Conservation (phyloP, 805 yeast species). For the Candida cerambycidarum region DNA sequence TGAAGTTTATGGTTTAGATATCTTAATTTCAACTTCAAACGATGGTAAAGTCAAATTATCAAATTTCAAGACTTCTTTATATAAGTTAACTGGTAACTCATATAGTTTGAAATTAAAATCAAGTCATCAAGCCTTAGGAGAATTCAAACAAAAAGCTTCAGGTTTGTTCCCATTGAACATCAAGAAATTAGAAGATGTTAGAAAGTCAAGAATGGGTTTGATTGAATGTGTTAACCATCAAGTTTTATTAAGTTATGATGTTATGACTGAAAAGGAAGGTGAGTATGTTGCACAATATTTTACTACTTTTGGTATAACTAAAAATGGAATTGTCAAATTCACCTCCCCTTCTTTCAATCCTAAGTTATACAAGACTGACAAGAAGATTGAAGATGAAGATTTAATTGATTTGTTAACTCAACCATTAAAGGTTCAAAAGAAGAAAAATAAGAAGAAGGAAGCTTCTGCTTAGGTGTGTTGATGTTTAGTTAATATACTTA, state of each 20-base stretch:
- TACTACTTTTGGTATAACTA: constrained; percentile 74
- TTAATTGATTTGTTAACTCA: constrained; percentile 45
- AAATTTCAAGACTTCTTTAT: constrained; percentile 64
- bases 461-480: background rate
- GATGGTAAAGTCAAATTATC: constrained; percentile 66
- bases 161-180: constrained; percentile 66
- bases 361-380: constrained; percentile 52
- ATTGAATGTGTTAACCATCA: constrained; percentile 70
- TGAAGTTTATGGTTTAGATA: constrained; percentile 77
- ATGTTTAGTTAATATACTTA: background rate
- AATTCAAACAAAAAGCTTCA: constrained; percentile 63
- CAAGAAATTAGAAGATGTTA: constrained; percentile 64
- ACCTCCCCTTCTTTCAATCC: constrained; percentile 55
- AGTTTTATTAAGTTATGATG: constrained; percentile 66
- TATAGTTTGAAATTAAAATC: constrained; percentile 71
- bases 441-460: constrained; percentile 18
- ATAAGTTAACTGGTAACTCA: constrained; percentile 67
- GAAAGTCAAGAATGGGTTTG: constrained; percentile 71
- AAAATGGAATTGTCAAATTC: constrained; percentile 66
- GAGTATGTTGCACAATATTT: constrained; percentile 68
- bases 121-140: constrained; percentile 64
- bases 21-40: constrained; percentile 59
- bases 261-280: constrained; percentile 65
- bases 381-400: constrained; percentile 53
- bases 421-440: constrained; percentile 50